Base-by-base conservation (phyloP, 139 green algal genomes). In the Volvox africanus region DNA sequence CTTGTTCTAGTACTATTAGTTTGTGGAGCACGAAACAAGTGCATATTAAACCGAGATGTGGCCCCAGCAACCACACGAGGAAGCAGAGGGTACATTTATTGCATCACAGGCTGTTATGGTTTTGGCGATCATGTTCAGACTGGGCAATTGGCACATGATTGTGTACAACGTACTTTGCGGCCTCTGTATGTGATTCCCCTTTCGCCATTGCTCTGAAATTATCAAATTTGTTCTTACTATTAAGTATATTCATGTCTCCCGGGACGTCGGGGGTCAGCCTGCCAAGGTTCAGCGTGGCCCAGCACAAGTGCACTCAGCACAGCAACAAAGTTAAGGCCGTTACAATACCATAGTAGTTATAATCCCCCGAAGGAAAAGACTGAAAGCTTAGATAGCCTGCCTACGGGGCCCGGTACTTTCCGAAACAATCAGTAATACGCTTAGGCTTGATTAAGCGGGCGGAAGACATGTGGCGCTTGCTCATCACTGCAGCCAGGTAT, bases 1-100 rank as follows among this genome's bases (percentile, higher is more conserved):
- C 78, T 37, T 30, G 78, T 33, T 35, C 78, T 65, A 67, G 32
- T 84, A 65, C 78, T 84, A 84, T 16, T 24, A 84, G 1, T 84
- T 61, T 67, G 78, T 84, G 78, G 37, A 65, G 78, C 37, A 26
- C 55, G 80, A 30, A 86, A 75, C 55, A 86, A 71, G 80, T n/a
- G 80, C 80, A 86, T 86, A 86, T 71, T 73, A 73, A 37, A 75
- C 55, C 80, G 37, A 68, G 75, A 81, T 61, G 78, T 84, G 78
- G 37, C 78, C 78, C 37, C 78, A 73, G 80, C 80, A 68, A 73
- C 80, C 44, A 86, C 50, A 50, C 55, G 80, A 26, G 50, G 26
- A 37, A 86, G 55, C 55, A 37, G 26, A 73, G 26, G 71, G 71
- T 73, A 18, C 2, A n/a, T 71, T 44, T 61, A 35, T 18, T 50